These are phyloP conservation scores for Ascochyta rabiei DNA, from an alignment of 2,329 filamentous ascomycete species.

Conservation along the genomic window DNA sequence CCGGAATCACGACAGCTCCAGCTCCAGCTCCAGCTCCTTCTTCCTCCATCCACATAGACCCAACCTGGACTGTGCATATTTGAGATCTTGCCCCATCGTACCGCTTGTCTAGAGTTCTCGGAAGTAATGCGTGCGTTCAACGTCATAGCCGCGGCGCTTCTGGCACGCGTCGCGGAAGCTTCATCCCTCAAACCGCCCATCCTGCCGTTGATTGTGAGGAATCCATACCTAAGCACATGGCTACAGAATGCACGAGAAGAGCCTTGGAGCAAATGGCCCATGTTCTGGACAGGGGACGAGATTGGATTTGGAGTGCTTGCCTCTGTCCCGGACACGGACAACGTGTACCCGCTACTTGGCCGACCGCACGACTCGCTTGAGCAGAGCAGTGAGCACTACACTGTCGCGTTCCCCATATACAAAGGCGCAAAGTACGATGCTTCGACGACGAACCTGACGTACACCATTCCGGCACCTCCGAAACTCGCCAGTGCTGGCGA, in stretches of 20 bases:
- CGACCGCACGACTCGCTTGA: slow-evolving; percentile 68
- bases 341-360: slow-evolving; percentile 69
- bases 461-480: slow-evolving; percentile 59
- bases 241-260: slow-evolving; percentile 70
- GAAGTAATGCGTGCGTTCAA: slow-evolving; percentile 37
- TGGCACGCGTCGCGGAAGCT: slow-evolving; percentile 53
- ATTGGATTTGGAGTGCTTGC: slow-evolving; percentile 69
- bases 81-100: not conserved
- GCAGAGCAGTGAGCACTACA: slow-evolving; percentile 55
- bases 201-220: slow-evolving; percentile 58
- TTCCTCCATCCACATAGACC: not conserved
- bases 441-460: slow-evolving; percentile 72
- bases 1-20: slow-evolving; percentile 7
- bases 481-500: slow-evolving; percentile 43
- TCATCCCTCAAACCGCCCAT: slow-evolving; percentile 62
- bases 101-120: not conserved
- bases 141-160: slow-evolving; percentile 41
- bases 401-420: slow-evolving; percentile 64
- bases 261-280: slow-evolving; percentile 86
- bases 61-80: not conserved
- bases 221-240: slow-evolving; percentile 60
- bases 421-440: slow-evolving; percentile 70
- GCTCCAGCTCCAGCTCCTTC: not conserved
- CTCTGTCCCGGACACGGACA: slow-evolving; percentile 63
- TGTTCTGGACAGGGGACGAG: slow-evolving; percentile 78